Percentiles rank a stretch among this genome's conserved stretches.
These are phyloP conservation scores for Apiotrichum siamense DNA, from an alignment of 1,284 basidiomycete genomes.

Conservation along the genomic window DNA sequence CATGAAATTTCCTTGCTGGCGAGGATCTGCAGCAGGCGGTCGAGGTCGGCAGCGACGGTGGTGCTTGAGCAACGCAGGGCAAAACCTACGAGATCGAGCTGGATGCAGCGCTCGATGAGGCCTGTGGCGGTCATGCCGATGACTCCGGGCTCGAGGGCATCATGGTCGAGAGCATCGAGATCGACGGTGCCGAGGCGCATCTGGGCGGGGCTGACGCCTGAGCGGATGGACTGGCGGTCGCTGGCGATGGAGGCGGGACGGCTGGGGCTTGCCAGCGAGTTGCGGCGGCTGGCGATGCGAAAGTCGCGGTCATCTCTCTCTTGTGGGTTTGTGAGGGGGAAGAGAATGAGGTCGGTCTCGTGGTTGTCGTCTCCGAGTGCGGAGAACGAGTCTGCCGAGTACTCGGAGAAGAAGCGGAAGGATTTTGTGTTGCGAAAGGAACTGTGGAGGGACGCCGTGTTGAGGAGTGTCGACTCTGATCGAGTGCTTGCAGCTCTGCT, in stretches of 20 bases:
- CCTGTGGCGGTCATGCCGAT: slow-evolving; percentile 1
- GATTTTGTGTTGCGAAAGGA: slow-evolving; percentile 5
- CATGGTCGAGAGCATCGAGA: neutral
- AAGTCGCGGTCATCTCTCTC: neutral
- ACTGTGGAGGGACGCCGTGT: neutral
- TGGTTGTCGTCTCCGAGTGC: neutral
- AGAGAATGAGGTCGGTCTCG: neutral
- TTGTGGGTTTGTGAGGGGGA: neutral
- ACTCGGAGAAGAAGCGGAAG: slow-evolving; percentile 5
- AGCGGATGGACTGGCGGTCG: neutral
- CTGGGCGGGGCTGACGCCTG: neutral
- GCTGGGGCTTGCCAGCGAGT: neutral
- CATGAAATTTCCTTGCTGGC: neutral
- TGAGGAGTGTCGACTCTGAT: neutral
- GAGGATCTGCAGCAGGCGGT: slow-evolving; percentile 1
- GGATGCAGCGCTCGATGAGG: slow-evolving; percentile 2
- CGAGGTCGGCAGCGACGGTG: slow-evolving; percentile 1
- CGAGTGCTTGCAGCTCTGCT: too few relatives aligned
- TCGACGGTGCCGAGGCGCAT: slow-evolving; percentile 9
- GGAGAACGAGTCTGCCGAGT: neutral
- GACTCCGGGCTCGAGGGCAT: neutral
- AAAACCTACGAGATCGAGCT: slow-evolving; percentile 3
- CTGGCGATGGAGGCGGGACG: neutral
- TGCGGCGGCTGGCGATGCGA: neutral
- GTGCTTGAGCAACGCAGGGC: slow-evolving; percentile 1